Base-by-base conservation (phyloP, 1,284 basidiomycete species). In the Malassezia sympodialis region DNA sequence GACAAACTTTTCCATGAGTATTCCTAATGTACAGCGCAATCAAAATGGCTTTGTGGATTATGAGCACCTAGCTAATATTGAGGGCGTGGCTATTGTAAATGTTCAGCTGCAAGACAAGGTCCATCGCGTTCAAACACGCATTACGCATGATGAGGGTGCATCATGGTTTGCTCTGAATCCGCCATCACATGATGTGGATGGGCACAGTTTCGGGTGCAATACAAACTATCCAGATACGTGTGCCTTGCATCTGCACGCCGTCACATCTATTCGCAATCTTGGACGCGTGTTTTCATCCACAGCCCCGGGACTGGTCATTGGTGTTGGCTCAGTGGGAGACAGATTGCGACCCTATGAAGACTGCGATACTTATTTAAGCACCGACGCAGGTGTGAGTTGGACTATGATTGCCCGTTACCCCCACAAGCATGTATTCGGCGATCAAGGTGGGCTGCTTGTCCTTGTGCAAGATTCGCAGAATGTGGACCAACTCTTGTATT, bases 341-440 rank as follows among this genome's bases (percentile, higher is more conserved):
- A 77, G 79, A 15, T 78, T 96, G 4, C 74, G 79, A 30, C 79
- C 84, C 0, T 98, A 98, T 71, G 84, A 87, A 47, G 86, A 94
- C 32, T 86, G 87, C 71, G 89, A 96, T 68, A 96, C 93, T 0
- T 98, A 91, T 78, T 75, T 96, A 58, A 89, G 86, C 66, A 87
- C 81, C 0, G 89, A 98, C 67, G 91, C 86, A 0, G 93, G 93
- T 2, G 66, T 90, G 7, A 83, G 82, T 0, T 98, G 93, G 93
- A 78, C 69, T 28, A 88, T 88, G 84, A 80, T 86, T 8, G 79
- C 79, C 37, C 79, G 78, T 54, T 84, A 85, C 19, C 87, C 93
- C 0, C 85, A 90, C 75, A 89, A 90, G 76, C 96, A 96, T 72
- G 90, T 96, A 75, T 93, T 96, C 75, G 93, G 93, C 15, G 93